phyloP scores from a whole-genome alignment of 1,284 basidiomycete genomes.

The Vanrija sp. region DNA sequence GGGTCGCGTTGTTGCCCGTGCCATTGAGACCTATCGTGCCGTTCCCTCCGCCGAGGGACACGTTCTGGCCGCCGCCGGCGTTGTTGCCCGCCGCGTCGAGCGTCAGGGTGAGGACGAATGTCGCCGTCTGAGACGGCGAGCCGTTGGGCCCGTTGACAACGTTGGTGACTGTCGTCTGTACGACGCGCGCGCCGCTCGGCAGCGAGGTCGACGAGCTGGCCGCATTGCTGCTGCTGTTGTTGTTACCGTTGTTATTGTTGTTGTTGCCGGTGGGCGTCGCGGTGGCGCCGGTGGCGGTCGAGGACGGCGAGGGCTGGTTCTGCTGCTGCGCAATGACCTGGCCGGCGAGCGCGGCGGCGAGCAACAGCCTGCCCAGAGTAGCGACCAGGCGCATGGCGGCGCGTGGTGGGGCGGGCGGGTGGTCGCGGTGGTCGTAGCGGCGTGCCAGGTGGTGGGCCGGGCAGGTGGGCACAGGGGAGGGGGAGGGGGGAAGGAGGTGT shows the following conservation, averaged over 20 bases:
- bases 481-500: too few species aligned
- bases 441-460: too few species aligned
- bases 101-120: constrained; percentile 39
- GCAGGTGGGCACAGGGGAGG: too few species aligned
- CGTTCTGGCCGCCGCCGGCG: constrained; percentile 1
- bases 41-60: constrained; percentile 2
- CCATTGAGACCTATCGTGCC: constrained; percentile 12
- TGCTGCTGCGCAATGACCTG: too few species aligned
- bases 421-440: too few species aligned
- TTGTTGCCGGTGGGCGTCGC: background rate
- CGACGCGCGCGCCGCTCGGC: background rate
- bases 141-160: constrained; percentile 24
- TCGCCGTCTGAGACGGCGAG: constrained; percentile 20
- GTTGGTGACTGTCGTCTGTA: constrained; percentile 33
- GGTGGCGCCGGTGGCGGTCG: background rate
- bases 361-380: background rate
- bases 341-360: too few species aligned
- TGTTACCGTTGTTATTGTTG: background rate
- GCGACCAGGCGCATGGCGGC: background rate
- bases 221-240: background rate
- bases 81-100: constrained; percentile 21
- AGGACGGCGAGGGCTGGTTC: too few species aligned
- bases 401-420: background rate
- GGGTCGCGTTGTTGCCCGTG: constrained; percentile 23
- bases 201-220: background rate